These are phyloP conservation scores for Colletotrichum karsti DNA, from an alignment of 2,329 filamentous ascomycete species.

Conservation along the genomic window DNA sequence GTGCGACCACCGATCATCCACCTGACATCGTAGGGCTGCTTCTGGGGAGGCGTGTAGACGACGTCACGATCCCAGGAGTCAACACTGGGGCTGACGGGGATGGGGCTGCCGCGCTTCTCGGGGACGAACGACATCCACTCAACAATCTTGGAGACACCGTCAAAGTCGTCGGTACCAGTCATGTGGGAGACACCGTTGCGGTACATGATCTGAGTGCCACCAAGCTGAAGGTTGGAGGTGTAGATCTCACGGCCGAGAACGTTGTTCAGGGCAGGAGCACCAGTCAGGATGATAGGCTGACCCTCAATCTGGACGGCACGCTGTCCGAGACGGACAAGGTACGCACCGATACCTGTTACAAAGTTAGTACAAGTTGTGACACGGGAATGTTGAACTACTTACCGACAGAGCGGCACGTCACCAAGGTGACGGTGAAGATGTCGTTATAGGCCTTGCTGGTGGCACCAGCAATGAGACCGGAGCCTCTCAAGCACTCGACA, in stretches of 20 bases:
- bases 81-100: constrained; percentile 87
- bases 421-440: constrained; percentile 97
- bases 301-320: constrained; percentile 99
- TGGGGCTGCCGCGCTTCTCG: constrained; percentile 90
- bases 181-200: constrained; percentile 99
- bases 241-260: constrained; percentile 97
- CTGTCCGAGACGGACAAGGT: constrained; percentile 97
- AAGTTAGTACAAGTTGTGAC: constrained; percentile 40
- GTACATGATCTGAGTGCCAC: constrained; percentile 99
- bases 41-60: constrained; percentile 81
- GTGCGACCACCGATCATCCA: constrained; percentile 92
- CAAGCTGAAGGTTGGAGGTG: constrained; percentile 97
- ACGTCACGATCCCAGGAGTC: constrained; percentile 96
- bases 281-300: constrained; percentile 97
- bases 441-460: constrained; percentile 98
- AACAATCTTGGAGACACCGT: constrained; percentile 96
- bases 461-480: constrained; percentile 96
- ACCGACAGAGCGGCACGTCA: constrained; percentile 98
- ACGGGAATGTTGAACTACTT: constrained; percentile 41
- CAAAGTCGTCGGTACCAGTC: constrained; percentile 97
- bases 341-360: constrained; percentile 85
- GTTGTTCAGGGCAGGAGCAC: constrained; percentile 97
- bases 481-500: constrained; percentile 96
- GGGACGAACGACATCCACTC: constrained; percentile 98
- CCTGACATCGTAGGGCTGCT: constrained; percentile 90